A percentile compares a stretch with the other conserved stretches of the same genome.
These are phyloP conservation scores for Lodderomyces theae DNA, from an alignment of 1,139 yeast species.

Conservation along the genomic window DNA sequence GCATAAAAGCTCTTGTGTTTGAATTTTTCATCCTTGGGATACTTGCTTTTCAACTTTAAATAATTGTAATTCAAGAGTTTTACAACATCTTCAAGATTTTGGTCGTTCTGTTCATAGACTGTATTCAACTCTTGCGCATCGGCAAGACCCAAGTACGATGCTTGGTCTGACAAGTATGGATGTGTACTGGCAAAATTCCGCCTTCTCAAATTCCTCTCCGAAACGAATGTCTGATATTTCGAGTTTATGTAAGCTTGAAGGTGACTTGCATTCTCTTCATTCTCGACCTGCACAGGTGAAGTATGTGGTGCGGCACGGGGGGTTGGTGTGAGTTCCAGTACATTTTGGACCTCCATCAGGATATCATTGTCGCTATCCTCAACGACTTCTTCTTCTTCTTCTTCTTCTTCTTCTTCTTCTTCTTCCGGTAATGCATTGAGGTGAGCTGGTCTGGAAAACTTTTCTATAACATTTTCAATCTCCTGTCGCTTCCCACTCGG, in stretches of 20 bases:
- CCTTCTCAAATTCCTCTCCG: constrained; percentile 38
- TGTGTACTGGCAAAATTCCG: constrained; percentile 47
- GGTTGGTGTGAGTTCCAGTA: constrained; percentile 1
- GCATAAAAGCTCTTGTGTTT: constrained; percentile 39
- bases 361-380: constrained; percentile 10
- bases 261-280: constrained; percentile 15
- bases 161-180: constrained; percentile 49
- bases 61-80: constrained; percentile 37
- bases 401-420: constrained; percentile 4
- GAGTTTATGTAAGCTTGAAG: constrained; percentile 16
- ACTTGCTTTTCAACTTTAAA: constrained; percentile 26
- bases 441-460: neutral
- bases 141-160: constrained; percentile 44
- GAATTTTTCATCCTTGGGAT: constrained; percentile 42
- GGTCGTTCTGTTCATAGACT: constrained; percentile 33
- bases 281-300: neutral
- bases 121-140: constrained; percentile 37
- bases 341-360: neutral
- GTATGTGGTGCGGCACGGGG: too few relatives aligned
- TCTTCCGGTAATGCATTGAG: neutral
- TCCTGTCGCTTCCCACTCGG: constrained; percentile 9
- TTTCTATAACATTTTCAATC: neutral
- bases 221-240: constrained; percentile 7
- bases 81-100: constrained; percentile 33
- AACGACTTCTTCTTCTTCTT: constrained; percentile 5